Conservation (phyloP, 1,284 basidiomycete species). For the Ceratobasidium theobromae region DNA sequence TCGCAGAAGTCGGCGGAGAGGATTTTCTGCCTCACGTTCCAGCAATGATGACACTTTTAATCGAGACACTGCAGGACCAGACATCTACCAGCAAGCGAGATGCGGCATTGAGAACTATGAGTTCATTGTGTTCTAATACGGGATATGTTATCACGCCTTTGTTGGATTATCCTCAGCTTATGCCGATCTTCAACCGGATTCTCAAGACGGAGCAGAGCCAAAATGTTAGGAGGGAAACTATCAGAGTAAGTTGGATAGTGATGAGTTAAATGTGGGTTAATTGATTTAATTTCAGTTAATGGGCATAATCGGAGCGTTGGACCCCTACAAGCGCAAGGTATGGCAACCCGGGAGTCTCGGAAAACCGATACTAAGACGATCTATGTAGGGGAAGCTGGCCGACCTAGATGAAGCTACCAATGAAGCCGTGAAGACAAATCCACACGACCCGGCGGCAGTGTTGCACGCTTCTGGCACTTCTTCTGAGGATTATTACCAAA, state of each 20-base stretch:
- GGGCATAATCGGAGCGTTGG: slow-evolving; percentile 95
- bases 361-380: not conserved
- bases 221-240: slow-evolving; percentile 79
- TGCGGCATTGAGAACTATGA: slow-evolving; percentile 90
- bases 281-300: slow-evolving; percentile 50
- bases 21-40: slow-evolving; percentile 83
- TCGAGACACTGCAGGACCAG: slow-evolving; percentile 85
- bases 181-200: slow-evolving; percentile 86
- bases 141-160: slow-evolving; percentile 93
- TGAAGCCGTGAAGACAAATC: slow-evolving; percentile 59
- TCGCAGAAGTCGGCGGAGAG: slow-evolving; percentile 92
- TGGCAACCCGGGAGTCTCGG: slow-evolving; percentile 27
- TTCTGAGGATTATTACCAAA: slow-evolving; percentile 96
- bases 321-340: slow-evolving; percentile 94
- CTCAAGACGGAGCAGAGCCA: slow-evolving; percentile 80
- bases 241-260: slow-evolving; percentile 56
- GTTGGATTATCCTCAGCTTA: slow-evolving; percentile 85
- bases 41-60: slow-evolving; percentile 87
- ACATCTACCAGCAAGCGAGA: slow-evolving; percentile 81
- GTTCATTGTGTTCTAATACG: slow-evolving; percentile 94
- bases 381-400: slow-evolving; percentile 56
- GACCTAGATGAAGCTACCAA: slow-evolving; percentile 69
- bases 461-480: slow-evolving; percentile 51
- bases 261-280: not conserved
- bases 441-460: slow-evolving; percentile 56